Evolutionary conservation across 805 yeast species (phyloP).

Genomic region (Candida qinlingensis): DNA sequence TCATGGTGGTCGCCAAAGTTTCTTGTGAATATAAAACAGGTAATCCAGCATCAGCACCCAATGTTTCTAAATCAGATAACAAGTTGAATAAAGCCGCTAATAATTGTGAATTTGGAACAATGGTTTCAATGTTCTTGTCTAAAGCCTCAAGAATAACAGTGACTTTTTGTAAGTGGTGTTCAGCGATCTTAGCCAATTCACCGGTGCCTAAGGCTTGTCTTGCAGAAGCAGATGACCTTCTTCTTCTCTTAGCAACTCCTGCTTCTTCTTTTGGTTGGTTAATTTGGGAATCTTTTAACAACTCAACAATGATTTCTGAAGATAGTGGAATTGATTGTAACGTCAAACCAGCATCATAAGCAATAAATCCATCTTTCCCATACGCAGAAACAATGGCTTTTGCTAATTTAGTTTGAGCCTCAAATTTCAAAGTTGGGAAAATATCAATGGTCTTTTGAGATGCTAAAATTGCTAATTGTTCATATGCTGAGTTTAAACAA

Average conservation of each 20-base stretch:
- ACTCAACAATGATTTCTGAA: conserved; percentile 49
- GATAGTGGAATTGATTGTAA: conserved; percentile 51
- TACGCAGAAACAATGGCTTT: conserved; percentile 56
- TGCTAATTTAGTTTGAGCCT: conserved; percentile 52
- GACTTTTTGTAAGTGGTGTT: conserved; percentile 68
- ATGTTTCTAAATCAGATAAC: conserved; percentile 70
- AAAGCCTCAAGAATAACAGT: conserved; percentile 77
- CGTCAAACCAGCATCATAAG: conserved; percentile 49
- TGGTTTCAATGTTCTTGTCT: conserved; percentile 40
- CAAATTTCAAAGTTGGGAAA: conserved; percentile 52
- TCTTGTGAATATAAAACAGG: conserved; percentile 92
- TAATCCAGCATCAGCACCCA: conserved; percentile 86
- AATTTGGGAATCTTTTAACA: conserved; percentile 57
- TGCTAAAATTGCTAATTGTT: conserved; percentile 42
- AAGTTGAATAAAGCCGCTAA: conserved; percentile 52
- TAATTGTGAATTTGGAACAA: conserved; percentile 36
- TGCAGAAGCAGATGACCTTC: conserved; percentile 73
- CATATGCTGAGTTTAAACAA: conserved; percentile 42
- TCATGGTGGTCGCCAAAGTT: conserved; percentile 81
- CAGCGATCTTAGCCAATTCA: conserved; percentile 70
- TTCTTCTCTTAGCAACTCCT: conserved; percentile 68
- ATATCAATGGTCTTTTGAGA: conserved; percentile 47
- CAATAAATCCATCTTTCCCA: conserved; percentile 32
- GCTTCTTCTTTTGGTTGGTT: conserved; percentile 36
- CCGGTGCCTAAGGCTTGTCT: conserved; percentile 68